These are phyloP conservation scores for Chondrostereum purpureum DNA, from an alignment of 1,284 basidiomycete genomes.

Conservation along the genomic window DNA sequence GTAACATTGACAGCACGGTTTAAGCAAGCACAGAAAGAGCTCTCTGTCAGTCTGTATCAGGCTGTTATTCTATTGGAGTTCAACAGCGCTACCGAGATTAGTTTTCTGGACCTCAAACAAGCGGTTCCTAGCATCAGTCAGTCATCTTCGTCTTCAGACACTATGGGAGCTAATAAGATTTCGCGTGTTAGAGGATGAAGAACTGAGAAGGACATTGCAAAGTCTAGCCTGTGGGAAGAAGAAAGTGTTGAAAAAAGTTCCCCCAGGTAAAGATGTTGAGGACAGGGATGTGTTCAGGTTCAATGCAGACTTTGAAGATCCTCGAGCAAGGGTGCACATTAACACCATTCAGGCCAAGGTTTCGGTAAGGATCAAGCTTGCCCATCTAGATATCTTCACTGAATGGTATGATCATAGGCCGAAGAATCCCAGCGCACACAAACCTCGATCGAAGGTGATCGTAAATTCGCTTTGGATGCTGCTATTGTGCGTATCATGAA, in stretches of 20 bases:
- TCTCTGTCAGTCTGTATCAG: constrained; percentile 89
- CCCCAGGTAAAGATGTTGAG: constrained; percentile 74
- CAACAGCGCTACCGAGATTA: constrained; percentile 59
- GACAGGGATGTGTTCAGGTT: constrained; percentile 75
- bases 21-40: constrained; percentile 71
- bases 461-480: constrained; percentile 83
- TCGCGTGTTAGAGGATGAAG: constrained; percentile 71
- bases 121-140: constrained; percentile 71
- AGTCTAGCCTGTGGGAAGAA: constrained; percentile 90
- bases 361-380: constrained; percentile 48
- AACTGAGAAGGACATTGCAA: constrained; percentile 82
- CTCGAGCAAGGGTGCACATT: constrained; percentile 80
- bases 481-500: constrained; percentile 97
- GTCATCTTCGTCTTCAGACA: too few species aligned
- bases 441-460: constrained; percentile 79
- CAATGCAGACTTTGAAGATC: constrained; percentile 82
- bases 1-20: constrained; percentile 71
- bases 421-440: constrained; percentile 87
- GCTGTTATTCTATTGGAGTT: constrained; percentile 87
- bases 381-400: constrained; percentile 4
- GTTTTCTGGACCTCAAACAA: constrained; percentile 67
- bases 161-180: too few species aligned
- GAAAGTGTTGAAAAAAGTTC: constrained; percentile 80
- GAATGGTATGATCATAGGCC: constrained; percentile 35
- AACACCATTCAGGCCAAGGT: constrained; percentile 95